These are phyloP conservation scores for Truncatella angustata DNA, from an alignment of 2,329 filamentous ascomycete genomes.

Conservation along the genomic window DNA sequence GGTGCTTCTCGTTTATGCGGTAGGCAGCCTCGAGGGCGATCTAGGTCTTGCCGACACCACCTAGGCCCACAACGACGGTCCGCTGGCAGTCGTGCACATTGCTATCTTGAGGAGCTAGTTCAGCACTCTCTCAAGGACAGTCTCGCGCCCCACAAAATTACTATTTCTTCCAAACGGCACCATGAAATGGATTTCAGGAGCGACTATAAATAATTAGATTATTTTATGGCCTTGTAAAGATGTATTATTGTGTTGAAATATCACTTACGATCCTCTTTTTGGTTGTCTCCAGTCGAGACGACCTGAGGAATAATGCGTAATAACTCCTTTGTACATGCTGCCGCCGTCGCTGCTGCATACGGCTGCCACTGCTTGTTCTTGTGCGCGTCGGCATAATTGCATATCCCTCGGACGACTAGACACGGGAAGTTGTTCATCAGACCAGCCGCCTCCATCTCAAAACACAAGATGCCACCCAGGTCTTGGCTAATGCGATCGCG, in stretches of 20 bases:
- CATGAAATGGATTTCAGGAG: too few species aligned
- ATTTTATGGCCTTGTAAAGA: too few species aligned
- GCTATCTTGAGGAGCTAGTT: not conserved
- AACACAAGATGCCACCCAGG: not conserved
- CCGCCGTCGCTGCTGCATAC: slow-evolving; percentile 23
- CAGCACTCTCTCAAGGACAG: not conserved
- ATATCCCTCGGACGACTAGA: slow-evolving; percentile 20
- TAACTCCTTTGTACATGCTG: slow-evolving; percentile 22
- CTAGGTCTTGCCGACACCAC: slow-evolving; percentile 36
- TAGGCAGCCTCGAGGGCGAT: slow-evolving; percentile 33
- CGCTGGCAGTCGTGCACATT: slow-evolving; percentile 15
- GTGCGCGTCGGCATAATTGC: slow-evolving; percentile 28
- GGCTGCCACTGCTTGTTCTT: slow-evolving; percentile 24
- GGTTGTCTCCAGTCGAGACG: too few species aligned
- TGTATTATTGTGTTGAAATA: too few species aligned
- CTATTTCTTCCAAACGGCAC: not conserved
- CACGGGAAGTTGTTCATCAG: not conserved
- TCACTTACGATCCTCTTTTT: too few species aligned
- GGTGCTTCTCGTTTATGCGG: slow-evolving; percentile 17
- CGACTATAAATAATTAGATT: too few species aligned
- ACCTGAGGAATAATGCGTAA: not conserved
- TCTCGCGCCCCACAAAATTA: not conserved
- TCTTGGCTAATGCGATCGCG: not conserved
- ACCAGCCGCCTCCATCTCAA: not conserved
- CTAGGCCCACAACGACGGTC: slow-evolving; percentile 24